phyloP scores from a whole-genome alignment of 345 rosid species.

The Eucalyptus albens region DNA sequence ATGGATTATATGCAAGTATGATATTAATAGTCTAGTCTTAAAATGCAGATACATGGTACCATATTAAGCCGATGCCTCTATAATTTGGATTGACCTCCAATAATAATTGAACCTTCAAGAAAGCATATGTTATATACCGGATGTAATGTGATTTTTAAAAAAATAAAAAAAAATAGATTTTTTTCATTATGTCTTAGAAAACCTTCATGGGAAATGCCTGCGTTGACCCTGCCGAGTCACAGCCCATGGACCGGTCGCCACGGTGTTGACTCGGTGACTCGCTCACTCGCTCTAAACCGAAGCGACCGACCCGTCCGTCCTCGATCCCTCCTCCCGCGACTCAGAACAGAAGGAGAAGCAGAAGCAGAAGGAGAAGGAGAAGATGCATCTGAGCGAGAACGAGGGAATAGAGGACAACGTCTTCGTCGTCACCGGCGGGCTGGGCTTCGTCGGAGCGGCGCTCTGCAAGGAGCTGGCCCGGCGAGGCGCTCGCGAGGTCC shows the following conservation, averaged over 20 bases:
- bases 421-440: slow-evolving; percentile 77
- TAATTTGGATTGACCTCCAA: not conserved
- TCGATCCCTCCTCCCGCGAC: not conserved
- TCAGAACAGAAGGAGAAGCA: not conserved
- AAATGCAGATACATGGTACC: not conserved
- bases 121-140: not conserved
- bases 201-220: not conserved
- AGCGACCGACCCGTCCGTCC: not conserved
- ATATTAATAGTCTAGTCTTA: not conserved
- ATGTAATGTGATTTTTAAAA: not conserved
- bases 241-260: not conserved
- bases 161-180: not conserved
- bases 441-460: slow-evolving; percentile 80
- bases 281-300: not conserved
- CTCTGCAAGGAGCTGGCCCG: slow-evolving; percentile 75
- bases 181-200: not conserved
- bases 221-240: not conserved
- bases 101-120: not conserved
- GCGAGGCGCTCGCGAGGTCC: slow-evolving; percentile 80
- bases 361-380: not conserved
- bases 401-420: slow-evolving; percentile 76
- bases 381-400: slow-evolving; percentile 85
- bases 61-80: not conserved
- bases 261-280: not conserved
- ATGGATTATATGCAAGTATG: not conserved